Evolutionary conservation across 2,329 filamentous ascomycete species (phyloP), one percentile per base, ranked within the genome.

Genomic region (Botryotinia narcissicola): DNA sequence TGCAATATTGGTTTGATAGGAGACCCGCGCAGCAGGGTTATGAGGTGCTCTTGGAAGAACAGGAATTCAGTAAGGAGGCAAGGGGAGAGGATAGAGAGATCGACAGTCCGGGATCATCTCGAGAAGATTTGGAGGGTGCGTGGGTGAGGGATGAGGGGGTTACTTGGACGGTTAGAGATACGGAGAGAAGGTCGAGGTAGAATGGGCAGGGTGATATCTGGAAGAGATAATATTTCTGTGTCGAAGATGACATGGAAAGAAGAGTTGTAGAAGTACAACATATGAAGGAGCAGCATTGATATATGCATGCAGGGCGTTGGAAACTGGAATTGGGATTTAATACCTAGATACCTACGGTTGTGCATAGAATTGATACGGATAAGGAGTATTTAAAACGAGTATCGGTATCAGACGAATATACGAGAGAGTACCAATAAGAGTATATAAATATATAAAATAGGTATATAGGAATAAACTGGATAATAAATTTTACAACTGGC

Each of bases 1-100:
- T 78, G 42, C 77, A 79, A 69, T 76, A 76, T 66, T 73, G 63
- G 44, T 80, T 80, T 70, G 78, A 79, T 61, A 60, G 63, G 42
- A 74, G 76, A 37, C 75, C 74, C 3, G 73, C 75, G n/a, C 73
- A 69, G 20, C 22, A 44, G 25, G 76, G 75, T 1, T 80, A 79
- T 59, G 73, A 74, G 62, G 61, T 57, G 16, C 20, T 68, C 46
- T 54, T 68, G 64, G 46, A 68, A 51, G 64, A 68, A 8, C 32
- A 68, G 18, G 64, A 68, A 37, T 68, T n/a, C 6, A 29, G 42
- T 5, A 57, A 68, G 20, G 64, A 68, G n/a, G 46, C 64, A 16
- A 40, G 32, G 5, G n/a, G 25, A 12, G 46, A 68, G 25, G 16
- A 40, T 29, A 37, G 35, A 3, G 64, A 68, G 4, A 14, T 57